Conservation (phyloP, 805 yeast species). For the Pichia deserticola region DNA sequence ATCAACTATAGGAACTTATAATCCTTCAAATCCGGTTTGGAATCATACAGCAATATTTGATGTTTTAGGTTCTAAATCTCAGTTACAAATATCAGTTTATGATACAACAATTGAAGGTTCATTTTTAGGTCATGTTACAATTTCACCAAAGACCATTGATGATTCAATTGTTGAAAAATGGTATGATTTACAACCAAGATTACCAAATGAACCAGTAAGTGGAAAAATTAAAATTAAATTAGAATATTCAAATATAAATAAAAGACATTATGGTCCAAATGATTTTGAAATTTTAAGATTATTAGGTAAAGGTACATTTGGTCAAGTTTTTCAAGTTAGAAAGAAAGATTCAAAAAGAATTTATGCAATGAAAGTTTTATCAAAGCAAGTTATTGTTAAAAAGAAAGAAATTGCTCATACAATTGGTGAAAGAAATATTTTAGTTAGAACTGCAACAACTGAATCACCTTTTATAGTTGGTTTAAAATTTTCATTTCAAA, state of each 20-base stretch:
- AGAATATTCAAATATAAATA: conserved; percentile 60
- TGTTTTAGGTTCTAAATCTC: conserved; percentile 77
- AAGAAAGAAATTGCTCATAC: conserved; percentile 98
- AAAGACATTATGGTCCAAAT: conserved; percentile 82
- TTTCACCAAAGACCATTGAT: conserved; percentile 53
- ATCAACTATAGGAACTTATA: conserved; percentile 13
- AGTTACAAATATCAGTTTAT: conserved; percentile 83
- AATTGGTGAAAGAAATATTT: conserved; percentile 90
- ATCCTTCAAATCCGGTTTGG: conserved; percentile 70
- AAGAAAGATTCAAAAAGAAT: conserved; percentile 85
- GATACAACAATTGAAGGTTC: conserved; percentile 77
- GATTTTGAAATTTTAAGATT: conserved; percentile 89
- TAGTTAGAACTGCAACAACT: conserved; percentile 86
- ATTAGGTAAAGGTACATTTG: conserved; percentile 95
- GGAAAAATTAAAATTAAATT: conserved; percentile 76
- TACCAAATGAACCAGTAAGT: conserved; percentile 63
- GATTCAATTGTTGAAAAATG: conserved; percentile 52
- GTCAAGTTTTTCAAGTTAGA: conserved; percentile 93
- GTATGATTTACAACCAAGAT: conserved; percentile 67
- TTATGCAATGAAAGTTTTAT: conserved; percentile 95
- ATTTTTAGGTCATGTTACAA: conserved; percentile 77
- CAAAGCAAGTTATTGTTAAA: conserved; percentile 90
- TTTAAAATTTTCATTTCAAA: conserved; percentile 91
- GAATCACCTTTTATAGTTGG: conserved; percentile 84
- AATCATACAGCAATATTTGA: conserved; percentile 90